Conservation (phyloP, 148 eudicot species). For the Amaranthus cruentus region DNA sequence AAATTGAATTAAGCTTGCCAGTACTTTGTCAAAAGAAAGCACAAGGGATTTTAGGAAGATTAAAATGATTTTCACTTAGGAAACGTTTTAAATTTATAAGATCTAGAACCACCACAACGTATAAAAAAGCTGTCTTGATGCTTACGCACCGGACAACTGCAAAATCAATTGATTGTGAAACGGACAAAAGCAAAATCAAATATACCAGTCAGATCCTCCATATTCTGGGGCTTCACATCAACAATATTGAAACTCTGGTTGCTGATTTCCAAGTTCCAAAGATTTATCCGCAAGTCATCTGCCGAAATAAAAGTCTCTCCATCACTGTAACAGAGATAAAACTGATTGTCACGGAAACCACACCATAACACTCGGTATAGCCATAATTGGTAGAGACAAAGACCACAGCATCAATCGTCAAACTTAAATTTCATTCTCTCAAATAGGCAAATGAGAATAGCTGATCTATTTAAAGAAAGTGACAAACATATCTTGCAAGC, state of each 20-base stretch:
- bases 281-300: constrained; percentile 79
- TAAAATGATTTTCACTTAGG: no score
- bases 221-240: constrained; percentile 77
- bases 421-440: background rate
- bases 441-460: background rate
- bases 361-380: background rate
- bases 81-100: no score
- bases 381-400: background rate
- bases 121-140: no score
- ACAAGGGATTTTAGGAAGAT: no score
- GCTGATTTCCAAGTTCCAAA: constrained; percentile 82
- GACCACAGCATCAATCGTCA: background rate
- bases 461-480: constrained; percentile 1
- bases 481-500: background rate
- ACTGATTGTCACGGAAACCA: constrained; percentile 6
- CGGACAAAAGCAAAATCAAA: background rate
- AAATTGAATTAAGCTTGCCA: no score
- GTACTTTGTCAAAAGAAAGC: no score
- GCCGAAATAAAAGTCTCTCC: constrained; percentile 91
- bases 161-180: background rate
- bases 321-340: constrained; percentile 46
- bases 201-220: constrained; percentile 88
- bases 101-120: no score
- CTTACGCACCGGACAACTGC: no score
- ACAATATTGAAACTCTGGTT: constrained; percentile 83